These are phyloP conservation scores for Astrephomene gubernaculifera DNA, from an alignment of 139 green algal genomes.

Conservation along the genomic window DNA sequence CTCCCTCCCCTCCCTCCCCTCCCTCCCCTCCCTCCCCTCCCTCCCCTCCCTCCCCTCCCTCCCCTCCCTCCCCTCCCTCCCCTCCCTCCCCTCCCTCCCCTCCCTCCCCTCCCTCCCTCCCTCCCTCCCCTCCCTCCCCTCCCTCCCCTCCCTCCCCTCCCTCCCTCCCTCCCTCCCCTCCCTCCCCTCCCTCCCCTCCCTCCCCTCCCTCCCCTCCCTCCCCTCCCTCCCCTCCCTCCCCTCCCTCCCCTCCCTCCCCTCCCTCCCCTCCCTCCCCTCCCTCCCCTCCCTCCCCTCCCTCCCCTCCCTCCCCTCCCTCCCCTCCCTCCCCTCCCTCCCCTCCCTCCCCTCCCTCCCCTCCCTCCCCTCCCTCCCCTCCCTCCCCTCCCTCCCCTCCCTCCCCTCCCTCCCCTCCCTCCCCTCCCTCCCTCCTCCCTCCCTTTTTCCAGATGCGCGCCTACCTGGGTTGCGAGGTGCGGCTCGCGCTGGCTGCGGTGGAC, in stretches of 20 bases:
- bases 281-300: neutral
- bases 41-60: neutral
- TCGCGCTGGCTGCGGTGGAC: conserved; percentile 46
- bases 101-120: neutral
- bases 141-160: neutral
- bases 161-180: neutral
- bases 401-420: neutral
- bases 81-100: neutral
- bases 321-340: no score
- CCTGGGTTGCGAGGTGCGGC: neutral
- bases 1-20: no score
- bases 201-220: neutral
- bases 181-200: neutral
- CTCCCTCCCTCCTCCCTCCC: neutral
- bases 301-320: no score
- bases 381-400: neutral
- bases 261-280: no score
- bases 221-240: no score
- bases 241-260: neutral
- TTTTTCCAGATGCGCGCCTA: neutral
- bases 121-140: neutral
- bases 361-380: neutral
- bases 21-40: no score
- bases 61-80: neutral
- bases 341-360: neutral